phyloP scores from a whole-genome alignment of 2,329 filamentous ascomycete species.

The Byssothecium circinans region DNA sequence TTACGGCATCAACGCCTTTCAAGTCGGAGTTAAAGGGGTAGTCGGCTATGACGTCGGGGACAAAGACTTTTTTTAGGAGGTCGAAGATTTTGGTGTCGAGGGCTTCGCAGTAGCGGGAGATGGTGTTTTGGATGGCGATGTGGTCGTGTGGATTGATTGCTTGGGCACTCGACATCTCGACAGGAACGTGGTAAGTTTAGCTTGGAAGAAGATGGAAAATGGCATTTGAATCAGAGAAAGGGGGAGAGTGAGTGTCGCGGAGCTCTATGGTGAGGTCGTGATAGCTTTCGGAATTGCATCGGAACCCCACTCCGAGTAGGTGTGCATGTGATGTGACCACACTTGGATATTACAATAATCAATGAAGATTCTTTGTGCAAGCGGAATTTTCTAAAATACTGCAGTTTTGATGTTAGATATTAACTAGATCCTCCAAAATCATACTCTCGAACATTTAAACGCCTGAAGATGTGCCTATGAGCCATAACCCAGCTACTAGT shows the following conservation, averaged over 20 bases:
- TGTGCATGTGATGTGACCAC: too few species aligned
- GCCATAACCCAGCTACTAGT: too few species aligned
- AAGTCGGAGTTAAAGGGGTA: constrained; percentile 45
- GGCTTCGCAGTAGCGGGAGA: constrained; percentile 49
- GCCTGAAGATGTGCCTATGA: too few species aligned
- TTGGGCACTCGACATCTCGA: background rate
- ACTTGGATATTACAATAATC: too few species aligned
- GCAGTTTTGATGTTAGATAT: too few species aligned
- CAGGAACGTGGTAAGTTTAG: background rate
- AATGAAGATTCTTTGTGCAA: too few species aligned
- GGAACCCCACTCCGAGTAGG: background rate
- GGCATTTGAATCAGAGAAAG: background rate
- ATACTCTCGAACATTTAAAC: too few species aligned
- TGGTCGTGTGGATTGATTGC: constrained; percentile 28
- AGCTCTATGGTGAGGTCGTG: too few species aligned
- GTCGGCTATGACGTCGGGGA: constrained; percentile 41
- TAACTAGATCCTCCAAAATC: too few species aligned
- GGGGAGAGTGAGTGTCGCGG: too few species aligned
- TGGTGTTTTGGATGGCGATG: constrained; percentile 46
- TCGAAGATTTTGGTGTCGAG: constrained; percentile 47
- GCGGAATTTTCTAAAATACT: too few species aligned
- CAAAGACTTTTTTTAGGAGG: constrained; percentile 46
- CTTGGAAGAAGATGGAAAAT: background rate
- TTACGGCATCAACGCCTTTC: constrained; percentile 38
- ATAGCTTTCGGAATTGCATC: constrained; percentile 1